Percentiles rank a stretch among this genome's conserved stretches.
Conservation (phyloP, 2,329 filamentous ascomycete species). For the Juglanconis oblonga region DNA sequence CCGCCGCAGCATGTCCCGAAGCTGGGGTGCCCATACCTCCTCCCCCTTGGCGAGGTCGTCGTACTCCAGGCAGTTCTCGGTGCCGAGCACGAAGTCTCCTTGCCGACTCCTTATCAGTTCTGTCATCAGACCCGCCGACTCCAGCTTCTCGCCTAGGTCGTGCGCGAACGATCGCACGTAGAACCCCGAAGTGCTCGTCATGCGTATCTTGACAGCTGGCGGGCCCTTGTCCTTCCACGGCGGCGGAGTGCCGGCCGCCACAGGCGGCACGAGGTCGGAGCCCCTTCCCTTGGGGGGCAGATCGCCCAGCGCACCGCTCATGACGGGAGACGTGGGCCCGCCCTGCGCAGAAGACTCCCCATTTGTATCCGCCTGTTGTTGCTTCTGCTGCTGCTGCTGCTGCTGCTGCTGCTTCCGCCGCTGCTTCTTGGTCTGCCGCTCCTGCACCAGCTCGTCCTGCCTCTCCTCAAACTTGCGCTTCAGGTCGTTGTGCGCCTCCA, state of each 20-base stretch:
- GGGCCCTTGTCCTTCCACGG: conserved; percentile 62
- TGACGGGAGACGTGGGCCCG: conserved; percentile 38
- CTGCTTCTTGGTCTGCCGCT: conserved; percentile 40
- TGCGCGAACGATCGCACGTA: conserved; percentile 94
- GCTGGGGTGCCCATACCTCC: conserved; percentile 75
- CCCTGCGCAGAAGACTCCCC: conserved; percentile 17
- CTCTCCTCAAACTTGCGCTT: conserved; percentile 58
- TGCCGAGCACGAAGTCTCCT: conserved; percentile 71
- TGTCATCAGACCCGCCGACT: conserved; percentile 82
- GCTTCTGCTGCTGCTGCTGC: conserved; percentile 20
- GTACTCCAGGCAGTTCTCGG: conserved; percentile 73
- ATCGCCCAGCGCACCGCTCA: conserved; percentile 56
- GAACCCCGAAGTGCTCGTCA: conserved; percentile 94
- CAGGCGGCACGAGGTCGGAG: conserved; percentile 51
- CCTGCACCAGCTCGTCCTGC: conserved; percentile 55
- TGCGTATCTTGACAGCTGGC: conserved; percentile 76
- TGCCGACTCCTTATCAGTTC: conserved; percentile 78
- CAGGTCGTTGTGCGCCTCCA: conserved; percentile 53
- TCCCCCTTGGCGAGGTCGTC: conserved; percentile 73
- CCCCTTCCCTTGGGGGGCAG: conserved; percentile 45
- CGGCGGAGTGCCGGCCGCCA: conserved; percentile 45
- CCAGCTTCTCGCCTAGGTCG: conserved; percentile 80
- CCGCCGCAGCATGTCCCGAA: conserved; percentile 52
- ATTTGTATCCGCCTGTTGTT: conserved; percentile 10
- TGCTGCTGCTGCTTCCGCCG: conserved; percentile 28